A percentile compares a stretch with the other conserved stretches of the same genome.
Evolutionary conservation across 306 rosid species (phyloP).

Genomic region (Hippophae tibetana): DNA sequence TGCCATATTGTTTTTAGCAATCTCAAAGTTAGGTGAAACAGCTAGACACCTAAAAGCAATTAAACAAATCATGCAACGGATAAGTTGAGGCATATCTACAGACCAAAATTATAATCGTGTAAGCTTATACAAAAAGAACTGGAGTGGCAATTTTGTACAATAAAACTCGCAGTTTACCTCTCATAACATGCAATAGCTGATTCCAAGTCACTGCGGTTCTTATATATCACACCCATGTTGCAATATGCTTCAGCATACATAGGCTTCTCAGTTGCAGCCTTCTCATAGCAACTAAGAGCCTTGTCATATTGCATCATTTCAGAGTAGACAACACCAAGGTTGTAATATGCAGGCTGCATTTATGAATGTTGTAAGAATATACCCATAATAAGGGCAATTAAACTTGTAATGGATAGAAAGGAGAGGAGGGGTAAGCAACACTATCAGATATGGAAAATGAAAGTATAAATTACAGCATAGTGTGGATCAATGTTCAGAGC

Average conservation of each 20-base stretch:
- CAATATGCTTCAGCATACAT: constrained; percentile 99
- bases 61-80: constrained; percentile 11
- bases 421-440: constrained; percentile 5
- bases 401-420: neutral
- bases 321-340: constrained; percentile 97
- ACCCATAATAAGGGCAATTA: constrained; percentile 7
- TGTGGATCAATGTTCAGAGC: constrained; percentile 88
- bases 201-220: constrained; percentile 93
- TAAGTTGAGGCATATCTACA: constrained; percentile 5
- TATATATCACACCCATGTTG: constrained; percentile 95
- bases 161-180: constrained; percentile 43
- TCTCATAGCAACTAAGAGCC: constrained; percentile 89
- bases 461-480: constrained; percentile 65
- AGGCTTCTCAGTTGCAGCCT: constrained; percentile 95
- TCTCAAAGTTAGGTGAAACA: constrained; percentile 96
- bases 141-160: neutral
- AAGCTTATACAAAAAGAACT: constrained; percentile 5
- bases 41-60: constrained; percentile 72
- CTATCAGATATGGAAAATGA: constrained; percentile 9
- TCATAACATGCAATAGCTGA: constrained; percentile 96
- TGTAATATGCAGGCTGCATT: constrained; percentile 93
- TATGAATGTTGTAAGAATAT: constrained; percentile 11
- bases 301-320: constrained; percentile 95
- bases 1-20: constrained; percentile 99
- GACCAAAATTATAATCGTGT: constrained; percentile 4